phyloP scores from a whole-genome alignment of 805 yeast species.

The Saccharomycopsis sp. region DNA sequence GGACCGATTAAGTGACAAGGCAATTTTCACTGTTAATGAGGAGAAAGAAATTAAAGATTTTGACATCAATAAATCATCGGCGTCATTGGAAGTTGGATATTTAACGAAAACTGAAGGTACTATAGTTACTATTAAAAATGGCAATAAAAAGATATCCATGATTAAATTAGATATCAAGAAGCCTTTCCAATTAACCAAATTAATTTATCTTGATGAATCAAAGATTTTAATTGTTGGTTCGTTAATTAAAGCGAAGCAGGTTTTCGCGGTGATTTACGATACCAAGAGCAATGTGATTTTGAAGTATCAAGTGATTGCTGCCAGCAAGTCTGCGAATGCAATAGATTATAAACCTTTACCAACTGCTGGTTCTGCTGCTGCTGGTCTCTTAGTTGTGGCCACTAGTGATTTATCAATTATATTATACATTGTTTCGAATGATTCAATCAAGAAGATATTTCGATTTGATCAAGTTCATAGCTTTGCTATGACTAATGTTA shows the following conservation, averaged over 20 bases:
- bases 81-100: not conserved
- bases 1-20: not conserved
- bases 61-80: not conserved
- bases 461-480: constrained; percentile 58
- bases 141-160: not conserved
- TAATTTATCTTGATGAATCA: not conserved
- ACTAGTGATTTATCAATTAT: constrained; percentile 16
- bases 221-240: constrained; percentile 14
- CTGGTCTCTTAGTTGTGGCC: constrained; percentile 17
- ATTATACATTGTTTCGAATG: constrained; percentile 5
- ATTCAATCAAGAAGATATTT: constrained; percentile 30
- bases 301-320: constrained; percentile 4
- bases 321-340: constrained; percentile 16
- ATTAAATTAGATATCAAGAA: not conserved
- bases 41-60: constrained; percentile 5
- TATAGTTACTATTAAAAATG: not conserved
- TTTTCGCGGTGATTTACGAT: constrained; percentile 7
- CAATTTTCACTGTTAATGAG: not conserved
- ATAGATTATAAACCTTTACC: constrained; percentile 14
- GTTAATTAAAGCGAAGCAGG: constrained; percentile 1
- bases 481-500: constrained; percentile 59
- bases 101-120: not conserved
- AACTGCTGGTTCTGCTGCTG: constrained; percentile 13
- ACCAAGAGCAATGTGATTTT: not conserved
- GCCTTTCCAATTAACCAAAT: not conserved